Evolutionary conservation across 176 grass and related monocot species (phyloP), one percentile per base, ranked within the genome.

Genomic region (Pharus latifolius): DNA sequence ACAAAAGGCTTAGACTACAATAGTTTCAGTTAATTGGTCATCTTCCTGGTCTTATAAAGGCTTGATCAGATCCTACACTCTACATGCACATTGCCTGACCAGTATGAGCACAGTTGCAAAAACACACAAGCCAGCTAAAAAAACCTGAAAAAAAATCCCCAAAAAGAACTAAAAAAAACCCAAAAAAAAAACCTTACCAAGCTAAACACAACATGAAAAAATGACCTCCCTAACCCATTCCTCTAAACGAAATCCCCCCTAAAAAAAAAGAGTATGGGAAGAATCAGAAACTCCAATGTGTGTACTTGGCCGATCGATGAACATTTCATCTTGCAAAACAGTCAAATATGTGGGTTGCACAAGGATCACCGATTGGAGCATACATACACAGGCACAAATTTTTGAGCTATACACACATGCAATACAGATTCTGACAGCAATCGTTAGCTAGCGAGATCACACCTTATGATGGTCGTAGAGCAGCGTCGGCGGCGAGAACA

Each of bases 391-490:
- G n/a, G 27, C 53, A 33, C 46, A 63, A 33, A 75, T 76, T 22
- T 56, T 69, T 14, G 30, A 8, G 63, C n/a, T 10, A 61, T 33
- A 78, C 16, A 49, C 44, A 81, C 78, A 81, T 86, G 72, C 83
- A 65, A 86, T 86, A 86, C 71, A 67, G n/a, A n/a, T n/a, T n/a
- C n/a, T n/a, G n/a, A n/a, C n/a, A n/a, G n/a, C n/a, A n/a, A n/a
- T n/a, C n/a, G n/a, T n/a, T n/a, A n/a, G n/a, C n/a, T n/a, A n/a
- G 43, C 24, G 25, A 56, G 17, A 58, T 71, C 16, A 48, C 58
- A 86, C 83, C 77, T 86, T 76, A 9, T 38, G 77, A 77, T 70
- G 72, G 74, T 91, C 88, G 37, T 60, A 80, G 78, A 81, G 38
- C 48, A 81, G 42, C 44, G 76, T 44, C 76, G 76, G 25, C 80